A percentile compares a stretch with the other conserved stretches of the same genome.
phyloP scores from a whole-genome alignment of 1,139 yeast species.

The Diutina siamensis region DNA sequence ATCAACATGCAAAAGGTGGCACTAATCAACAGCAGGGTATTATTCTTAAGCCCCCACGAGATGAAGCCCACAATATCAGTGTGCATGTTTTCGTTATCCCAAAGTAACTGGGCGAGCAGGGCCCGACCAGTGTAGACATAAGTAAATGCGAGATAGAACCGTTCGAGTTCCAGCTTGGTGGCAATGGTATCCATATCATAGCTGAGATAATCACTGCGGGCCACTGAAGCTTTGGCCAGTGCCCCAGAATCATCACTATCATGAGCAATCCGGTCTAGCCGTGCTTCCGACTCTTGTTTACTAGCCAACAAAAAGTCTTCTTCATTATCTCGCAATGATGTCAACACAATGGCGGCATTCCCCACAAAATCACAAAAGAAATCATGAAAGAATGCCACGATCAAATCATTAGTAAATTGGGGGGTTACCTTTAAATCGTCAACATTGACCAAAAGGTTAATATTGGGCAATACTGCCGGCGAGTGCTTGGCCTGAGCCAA shows the following conservation, averaged over 20 bases:
- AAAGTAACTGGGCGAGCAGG: constrained; percentile 47
- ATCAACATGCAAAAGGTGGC: constrained; percentile 75
- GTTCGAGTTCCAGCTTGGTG: constrained; percentile 40
- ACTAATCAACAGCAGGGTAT: constrained; percentile 66
- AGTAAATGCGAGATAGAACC: constrained; percentile 71
- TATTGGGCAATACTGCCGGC: constrained; percentile 15
- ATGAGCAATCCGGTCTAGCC: not conserved
- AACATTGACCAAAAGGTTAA: constrained; percentile 13
- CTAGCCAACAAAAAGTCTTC: constrained; percentile 66
- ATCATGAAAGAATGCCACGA: constrained; percentile 35
- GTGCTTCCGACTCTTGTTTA: constrained; percentile 7
- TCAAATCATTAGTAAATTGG: constrained; percentile 19
- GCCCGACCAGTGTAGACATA: constrained; percentile 57
- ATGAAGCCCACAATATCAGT: constrained; percentile 55
- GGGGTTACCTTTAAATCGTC: constrained; percentile 13
- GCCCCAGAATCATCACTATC: not conserved
- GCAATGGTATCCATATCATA: not conserved
- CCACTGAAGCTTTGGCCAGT: not conserved
- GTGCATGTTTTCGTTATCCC: constrained; percentile 50
- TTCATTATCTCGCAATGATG: constrained; percentile 73
- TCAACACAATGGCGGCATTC: constrained; percentile 68
- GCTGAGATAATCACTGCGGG: not conserved
- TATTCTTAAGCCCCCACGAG: constrained; percentile 80
- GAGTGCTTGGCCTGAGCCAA: constrained; percentile 13
- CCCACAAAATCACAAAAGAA: constrained; percentile 54